Percentiles rank a stretch among this genome's conserved stretches.
Evolutionary conservation across 306 rosid genomes (phyloP).

Genomic region (Lithocarpus polystachyus): DNA sequence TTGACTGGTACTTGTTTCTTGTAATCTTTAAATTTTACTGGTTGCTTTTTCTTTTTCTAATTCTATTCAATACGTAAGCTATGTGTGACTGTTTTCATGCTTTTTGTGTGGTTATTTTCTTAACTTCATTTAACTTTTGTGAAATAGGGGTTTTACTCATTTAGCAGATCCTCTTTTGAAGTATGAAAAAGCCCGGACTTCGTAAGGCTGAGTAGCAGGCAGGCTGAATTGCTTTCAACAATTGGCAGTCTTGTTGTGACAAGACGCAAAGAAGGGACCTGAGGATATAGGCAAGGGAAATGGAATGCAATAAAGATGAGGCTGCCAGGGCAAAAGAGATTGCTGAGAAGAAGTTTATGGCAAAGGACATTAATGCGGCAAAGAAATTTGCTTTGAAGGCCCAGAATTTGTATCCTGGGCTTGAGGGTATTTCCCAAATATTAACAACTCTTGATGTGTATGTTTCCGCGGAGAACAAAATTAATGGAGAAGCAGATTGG

Average conservation of each 20-base stretch:
- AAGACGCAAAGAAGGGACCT: constrained; percentile 17
- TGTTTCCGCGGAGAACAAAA: constrained; percentile 62
- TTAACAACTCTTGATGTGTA: constrained; percentile 77
- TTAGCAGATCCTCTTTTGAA: not conserved
- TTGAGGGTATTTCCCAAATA: constrained; percentile 80
- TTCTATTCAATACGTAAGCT: not conserved
- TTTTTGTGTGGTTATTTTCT: not conserved
- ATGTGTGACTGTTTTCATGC: not conserved
- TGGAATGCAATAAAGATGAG: constrained; percentile 98
- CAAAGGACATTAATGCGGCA: constrained; percentile 62
- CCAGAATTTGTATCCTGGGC: constrained; percentile 66
- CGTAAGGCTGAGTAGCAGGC: not conserved
- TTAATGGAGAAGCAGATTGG: constrained; percentile 82
- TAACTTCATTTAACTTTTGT: not conserved
- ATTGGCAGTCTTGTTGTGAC: not conserved
- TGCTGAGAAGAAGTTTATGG: constrained; percentile 76
- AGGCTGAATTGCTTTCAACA: not conserved
- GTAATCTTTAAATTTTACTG: not conserved
- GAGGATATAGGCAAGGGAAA: constrained; percentile 25
- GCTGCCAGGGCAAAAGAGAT: constrained; percentile 79
- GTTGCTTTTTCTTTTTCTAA: not conserved
- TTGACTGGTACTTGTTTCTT: not conserved
- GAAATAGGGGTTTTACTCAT: not conserved
- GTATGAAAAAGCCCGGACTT: not conserved
- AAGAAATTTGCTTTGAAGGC: constrained; percentile 90